Evolutionary conservation across 441 rosid species (phyloP).

Genomic region (Croton setiger): DNA sequence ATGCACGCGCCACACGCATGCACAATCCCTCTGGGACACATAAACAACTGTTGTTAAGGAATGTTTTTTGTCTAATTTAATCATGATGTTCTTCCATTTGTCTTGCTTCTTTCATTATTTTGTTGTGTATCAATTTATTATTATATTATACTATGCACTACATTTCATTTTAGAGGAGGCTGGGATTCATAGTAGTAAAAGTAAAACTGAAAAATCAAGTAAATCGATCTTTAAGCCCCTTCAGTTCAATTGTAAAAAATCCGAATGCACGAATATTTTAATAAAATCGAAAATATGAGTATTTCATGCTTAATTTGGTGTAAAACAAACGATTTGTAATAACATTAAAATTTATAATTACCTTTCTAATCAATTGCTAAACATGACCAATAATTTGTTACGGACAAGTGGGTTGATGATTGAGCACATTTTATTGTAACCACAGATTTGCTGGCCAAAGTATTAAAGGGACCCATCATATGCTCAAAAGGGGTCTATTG

Average conservation of each 20-base stretch:
- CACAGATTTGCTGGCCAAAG: constrained; percentile 11
- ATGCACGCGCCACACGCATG: constrained; percentile 65
- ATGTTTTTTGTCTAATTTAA: constrained; percentile 33
- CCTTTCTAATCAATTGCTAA: no score
- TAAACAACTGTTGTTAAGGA: constrained; percentile 39
- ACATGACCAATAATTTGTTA: neutral
- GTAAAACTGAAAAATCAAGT: no score
- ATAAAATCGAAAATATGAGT: no score
- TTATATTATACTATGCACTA: neutral
- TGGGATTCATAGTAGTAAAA: no score
- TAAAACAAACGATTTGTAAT: no score
- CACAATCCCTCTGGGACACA: constrained; percentile 46
- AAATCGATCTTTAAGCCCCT: no score
- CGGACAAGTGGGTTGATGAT: neutral
- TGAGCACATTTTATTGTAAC: neutral
- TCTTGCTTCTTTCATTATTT: constrained; percentile 25
- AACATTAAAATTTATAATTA: no score
- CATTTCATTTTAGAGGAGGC: no score
- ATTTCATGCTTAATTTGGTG: no score
- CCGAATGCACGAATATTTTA: no score
- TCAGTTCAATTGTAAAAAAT: no score
- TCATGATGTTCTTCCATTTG: constrained; percentile 29
- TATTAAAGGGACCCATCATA: constrained; percentile 14
- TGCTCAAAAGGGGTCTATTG: neutral
- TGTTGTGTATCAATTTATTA: constrained; percentile 25